These are phyloP conservation scores for Magnusiomyces sp. DNA, from an alignment of 1,139 yeast genomes.

Conservation along the genomic window DNA sequence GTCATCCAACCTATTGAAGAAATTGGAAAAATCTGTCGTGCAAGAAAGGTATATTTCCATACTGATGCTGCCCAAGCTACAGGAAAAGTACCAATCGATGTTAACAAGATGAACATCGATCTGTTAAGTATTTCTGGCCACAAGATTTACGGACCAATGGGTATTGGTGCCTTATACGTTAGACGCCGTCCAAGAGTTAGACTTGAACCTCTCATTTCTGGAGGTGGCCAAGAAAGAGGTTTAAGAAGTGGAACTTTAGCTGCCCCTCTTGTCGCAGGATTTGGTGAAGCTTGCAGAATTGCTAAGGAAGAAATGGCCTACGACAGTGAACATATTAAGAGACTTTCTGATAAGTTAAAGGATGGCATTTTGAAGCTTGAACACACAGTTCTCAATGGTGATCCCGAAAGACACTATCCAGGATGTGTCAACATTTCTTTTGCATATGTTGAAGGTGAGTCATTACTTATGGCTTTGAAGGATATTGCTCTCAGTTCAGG, in stretches of 20 bases:
- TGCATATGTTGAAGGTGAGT: conserved; percentile 97
- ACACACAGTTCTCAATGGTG: conserved; percentile 86
- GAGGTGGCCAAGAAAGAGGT: conserved; percentile 99
- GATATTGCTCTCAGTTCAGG: conserved; percentile 96
- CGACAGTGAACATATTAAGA: conserved; percentile 62
- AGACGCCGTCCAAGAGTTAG: conserved; percentile 98
- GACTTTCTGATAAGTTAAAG: conserved; percentile 63
- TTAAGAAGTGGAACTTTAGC: conserved; percentile 94
- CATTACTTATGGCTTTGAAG: conserved; percentile 91
- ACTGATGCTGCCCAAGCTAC: conserved; percentile 98
- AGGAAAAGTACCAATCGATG: conserved; percentile 90
- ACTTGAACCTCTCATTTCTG: conserved; percentile 86
- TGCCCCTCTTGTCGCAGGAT: conserved; percentile 90
- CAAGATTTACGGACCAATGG: conserved; percentile 97
- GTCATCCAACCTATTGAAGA: conserved; percentile 94
- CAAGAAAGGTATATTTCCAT: conserved; percentile 87
- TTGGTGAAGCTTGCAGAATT: conserved; percentile 94
- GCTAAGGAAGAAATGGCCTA: conserved; percentile 64
- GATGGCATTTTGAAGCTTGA: conserved; percentile 71
- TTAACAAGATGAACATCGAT: conserved; percentile 88
- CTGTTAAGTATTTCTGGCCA: conserved; percentile 90
- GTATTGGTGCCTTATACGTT: conserved; percentile 90
- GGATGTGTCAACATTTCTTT: conserved; percentile 96
- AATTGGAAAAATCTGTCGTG: conserved; percentile 81
- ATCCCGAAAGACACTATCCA: conserved; percentile 59